Evolutionary conservation across 345 rosid species (phyloP), one percentile per base, ranked within the genome.

Genomic region (Dovyalis caffra): DNA sequence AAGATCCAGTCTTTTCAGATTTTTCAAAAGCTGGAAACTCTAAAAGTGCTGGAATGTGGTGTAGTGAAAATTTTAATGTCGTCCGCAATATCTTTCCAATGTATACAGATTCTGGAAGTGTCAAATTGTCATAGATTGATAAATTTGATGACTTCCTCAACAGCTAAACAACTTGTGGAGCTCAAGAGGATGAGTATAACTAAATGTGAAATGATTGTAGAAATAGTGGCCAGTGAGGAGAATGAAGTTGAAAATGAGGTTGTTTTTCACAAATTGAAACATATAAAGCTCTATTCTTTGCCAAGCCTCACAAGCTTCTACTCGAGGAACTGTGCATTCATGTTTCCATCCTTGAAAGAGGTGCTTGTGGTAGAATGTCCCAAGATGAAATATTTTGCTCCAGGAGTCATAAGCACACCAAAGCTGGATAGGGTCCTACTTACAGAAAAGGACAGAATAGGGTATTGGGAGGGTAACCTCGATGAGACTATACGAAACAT

Each of bases 401-500:
- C 71, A 18, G 83, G 79, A 56, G 79, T 32, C 16, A 33, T 70
- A 47, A 66, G 57, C 53, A 66, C 75, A 0, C 79, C 76, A 61
- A 71, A 71, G 21, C 69, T 75, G 63, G 3, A 6, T 71, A 20
- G 25, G 43, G 11, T n/a, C n/a, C n/a, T 71, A 10, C 2, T 16
- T 43, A n/a, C n/a, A 35, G 5, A 12, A 23, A 32, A 68, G 58
- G n/a, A n/a, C 3, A 25, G 33, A n/a, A 16, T 29, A 35, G 28
- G 18, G 45, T 14, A 45, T 18, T 28, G 72, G 58, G 34, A 45
- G 2, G 25, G 14, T 58, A 45, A 47, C 33, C 71, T 68, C 1
- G 45, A 68, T 45, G n/a, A 58, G 21, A 26, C 60, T 18, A 45
- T 68, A 43, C 71, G 25, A 45, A 26, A 68, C 34, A 33, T 4